phyloP scores from a whole-genome alignment of 176 grass and related monocot genomes.

The Oryza glaberrima region DNA sequence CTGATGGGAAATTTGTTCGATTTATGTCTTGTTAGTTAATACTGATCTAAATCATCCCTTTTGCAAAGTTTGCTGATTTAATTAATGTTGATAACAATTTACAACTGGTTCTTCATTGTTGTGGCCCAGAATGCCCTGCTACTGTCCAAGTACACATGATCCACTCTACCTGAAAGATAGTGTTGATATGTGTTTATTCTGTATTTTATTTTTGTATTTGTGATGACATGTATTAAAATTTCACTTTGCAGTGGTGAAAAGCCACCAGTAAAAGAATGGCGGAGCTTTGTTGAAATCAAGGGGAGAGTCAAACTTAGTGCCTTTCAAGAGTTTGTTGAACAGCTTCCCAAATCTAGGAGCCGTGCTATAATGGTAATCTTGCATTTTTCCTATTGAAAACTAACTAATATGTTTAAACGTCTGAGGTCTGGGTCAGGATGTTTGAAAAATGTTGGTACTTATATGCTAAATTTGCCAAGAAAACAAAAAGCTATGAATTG shows the following conservation, averaged over 20 bases:
- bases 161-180: neutral
- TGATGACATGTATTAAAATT: constrained; percentile 33
- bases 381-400: constrained; percentile 46
- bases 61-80: neutral
- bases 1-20: neutral
- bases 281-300: constrained; percentile 93
- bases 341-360: constrained; percentile 86
- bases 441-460: neutral
- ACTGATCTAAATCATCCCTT: neutral
- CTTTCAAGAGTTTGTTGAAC: constrained; percentile 92
- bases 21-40: neutral
- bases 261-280: constrained; percentile 85
- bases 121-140: neutral
- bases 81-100: neutral
- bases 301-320: constrained; percentile 93
- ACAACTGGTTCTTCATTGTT: neutral
- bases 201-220: constrained; percentile 16
- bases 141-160: neutral
- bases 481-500: neutral
- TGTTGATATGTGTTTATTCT: constrained; percentile 1
- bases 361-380: constrained; percentile 97
- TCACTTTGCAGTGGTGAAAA: constrained; percentile 85
- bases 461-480: neutral
- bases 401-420: neutral
- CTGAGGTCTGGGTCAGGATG: neutral